Conservation (phyloP, 768 basidiomycete species). For the Lyophyllum atratum region DNA sequence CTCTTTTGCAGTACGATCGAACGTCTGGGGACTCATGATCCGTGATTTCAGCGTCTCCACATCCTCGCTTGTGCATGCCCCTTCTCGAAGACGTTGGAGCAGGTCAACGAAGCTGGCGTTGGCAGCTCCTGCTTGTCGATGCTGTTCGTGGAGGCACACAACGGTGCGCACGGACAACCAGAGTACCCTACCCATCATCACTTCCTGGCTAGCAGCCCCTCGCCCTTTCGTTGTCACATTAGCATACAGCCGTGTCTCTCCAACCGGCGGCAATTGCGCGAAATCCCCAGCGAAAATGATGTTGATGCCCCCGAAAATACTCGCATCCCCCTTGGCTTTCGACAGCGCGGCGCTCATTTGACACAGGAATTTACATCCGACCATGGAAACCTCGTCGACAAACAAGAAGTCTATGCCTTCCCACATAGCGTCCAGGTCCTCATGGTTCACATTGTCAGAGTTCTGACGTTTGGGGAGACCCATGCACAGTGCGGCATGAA, state of each 20-base stretch:
- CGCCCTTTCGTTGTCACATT: no score
- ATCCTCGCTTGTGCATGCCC: not conserved
- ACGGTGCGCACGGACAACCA: slow-evolving; percentile 34
- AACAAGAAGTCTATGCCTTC: slow-evolving; percentile 32
- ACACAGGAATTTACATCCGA: slow-evolving; percentile 6
- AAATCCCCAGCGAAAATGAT: slow-evolving; percentile 7
- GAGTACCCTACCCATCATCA: slow-evolving; percentile 29
- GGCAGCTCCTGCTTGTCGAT: slow-evolving; percentile 23
- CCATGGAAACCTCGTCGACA: slow-evolving; percentile 24
- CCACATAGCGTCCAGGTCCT: slow-evolving; percentile 23
- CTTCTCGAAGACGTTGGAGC: not conserved
- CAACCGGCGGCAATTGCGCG: not conserved
- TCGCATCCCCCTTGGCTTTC: not conserved
- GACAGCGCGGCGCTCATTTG: not conserved
- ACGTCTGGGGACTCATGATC: not conserved
- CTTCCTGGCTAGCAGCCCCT: slow-evolving; percentile 15
- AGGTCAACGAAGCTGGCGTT: not conserved
- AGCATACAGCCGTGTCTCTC: not conserved
- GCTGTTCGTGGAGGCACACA: slow-evolving; percentile 22
- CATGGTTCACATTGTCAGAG: not conserved
- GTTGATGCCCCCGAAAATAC: not conserved
- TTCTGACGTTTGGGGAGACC: slow-evolving; percentile 3
- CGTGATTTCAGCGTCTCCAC: not conserved
- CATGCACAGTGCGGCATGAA: slow-evolving; percentile 34
- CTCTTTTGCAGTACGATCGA: not conserved